Base-by-base conservation (phyloP, 495 filamentous ascomycete species). In the Terfezia boudieri region DNA sequence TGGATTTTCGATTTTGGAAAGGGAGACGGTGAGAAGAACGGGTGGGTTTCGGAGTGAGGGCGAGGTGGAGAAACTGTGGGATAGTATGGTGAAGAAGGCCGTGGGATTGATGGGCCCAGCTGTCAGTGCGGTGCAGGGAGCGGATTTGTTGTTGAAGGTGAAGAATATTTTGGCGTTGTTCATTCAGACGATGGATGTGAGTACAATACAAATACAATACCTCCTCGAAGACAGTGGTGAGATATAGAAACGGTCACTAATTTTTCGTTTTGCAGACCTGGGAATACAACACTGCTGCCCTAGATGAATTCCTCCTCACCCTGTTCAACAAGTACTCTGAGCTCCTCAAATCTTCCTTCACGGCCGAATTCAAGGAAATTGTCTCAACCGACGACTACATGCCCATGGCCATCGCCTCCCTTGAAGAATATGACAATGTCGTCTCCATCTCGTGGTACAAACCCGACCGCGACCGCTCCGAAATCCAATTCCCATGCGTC, bases 311-410 rank as follows among this genome's bases (percentile, higher is more conserved):
- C 60, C 72, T 95, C 5, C 71, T 96, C 20, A 82, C 71, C 10
- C 71, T 99, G 2, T 99, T 99, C 63, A 77, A 83, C 55, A 94
- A 88, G 67, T 96, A 96, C 65, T 83, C 87, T 2, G 82, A 89
- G 59, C 71, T 94, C n/a, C 74, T 96, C 38, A 92, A 94, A 66
- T 78, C 74, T 56, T 76, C 86, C 49, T 99, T 94, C 55, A 87
- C 83, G 63, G 82, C 87, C 53, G 86, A 94, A 65, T 96, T 99
- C 66, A 80, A 84, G 66, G 87, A 95, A 79, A 93, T 94, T 66
- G 86, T 99, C 32, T 84, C 81, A 10, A 93, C 86, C 11, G 90
- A 99, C 65, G 90, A 99, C 65, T 99, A 96, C 67, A 95, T 96
- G 88, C 92, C 92, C 17, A 96, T 99, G 92, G 80, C 84, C 7